Conservation (phyloP, 345 rosid species). For the Moricandia moricandioides region DNA sequence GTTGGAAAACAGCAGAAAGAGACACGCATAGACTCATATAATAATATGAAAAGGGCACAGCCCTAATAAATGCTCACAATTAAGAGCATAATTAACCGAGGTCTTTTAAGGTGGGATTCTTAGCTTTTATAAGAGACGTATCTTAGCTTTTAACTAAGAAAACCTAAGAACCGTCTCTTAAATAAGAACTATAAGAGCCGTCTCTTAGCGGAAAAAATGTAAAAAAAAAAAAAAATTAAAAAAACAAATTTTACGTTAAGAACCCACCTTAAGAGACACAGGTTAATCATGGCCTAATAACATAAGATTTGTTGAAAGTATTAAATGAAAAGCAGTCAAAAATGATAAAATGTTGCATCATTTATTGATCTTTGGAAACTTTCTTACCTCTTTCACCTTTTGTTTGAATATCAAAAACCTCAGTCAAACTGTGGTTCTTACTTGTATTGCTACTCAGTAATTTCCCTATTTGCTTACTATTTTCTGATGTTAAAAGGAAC, state of each 20-base stretch:
- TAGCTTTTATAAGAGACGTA: too few relatives aligned
- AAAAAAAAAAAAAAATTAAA: too few relatives aligned
- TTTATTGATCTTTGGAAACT: slow-evolving; percentile 17
- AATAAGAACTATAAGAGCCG: too few relatives aligned
- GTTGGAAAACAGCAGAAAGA: neutral
- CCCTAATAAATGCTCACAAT: too few relatives aligned
- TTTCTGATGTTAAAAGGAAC: slow-evolving; percentile 23
- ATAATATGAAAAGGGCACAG: slow-evolving; percentile 10
- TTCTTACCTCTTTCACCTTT: neutral
- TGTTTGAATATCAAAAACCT: neutral
- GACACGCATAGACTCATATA: slow-evolving; percentile 1
- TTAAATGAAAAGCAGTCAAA: slow-evolving; percentile 32
- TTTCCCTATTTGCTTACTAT: slow-evolving; percentile 25
- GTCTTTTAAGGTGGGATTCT: too few relatives aligned
- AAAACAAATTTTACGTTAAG: too few relatives aligned
- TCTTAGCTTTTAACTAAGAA: too few relatives aligned
- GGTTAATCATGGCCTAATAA: too few relatives aligned
- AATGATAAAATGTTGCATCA: slow-evolving; percentile 11
- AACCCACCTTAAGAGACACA: too few relatives aligned
- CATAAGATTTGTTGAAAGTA: slow-evolving; percentile 25
- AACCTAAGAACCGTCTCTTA: too few relatives aligned
- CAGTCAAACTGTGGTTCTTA: slow-evolving; percentile 32
- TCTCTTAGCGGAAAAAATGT: too few relatives aligned
- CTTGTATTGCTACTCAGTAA: slow-evolving; percentile 31
- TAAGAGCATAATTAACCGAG: too few relatives aligned